These are phyloP conservation scores for Leptoxyphium fumago DNA, from an alignment of 2,329 filamentous ascomycete species.

Conservation along the genomic window DNA sequence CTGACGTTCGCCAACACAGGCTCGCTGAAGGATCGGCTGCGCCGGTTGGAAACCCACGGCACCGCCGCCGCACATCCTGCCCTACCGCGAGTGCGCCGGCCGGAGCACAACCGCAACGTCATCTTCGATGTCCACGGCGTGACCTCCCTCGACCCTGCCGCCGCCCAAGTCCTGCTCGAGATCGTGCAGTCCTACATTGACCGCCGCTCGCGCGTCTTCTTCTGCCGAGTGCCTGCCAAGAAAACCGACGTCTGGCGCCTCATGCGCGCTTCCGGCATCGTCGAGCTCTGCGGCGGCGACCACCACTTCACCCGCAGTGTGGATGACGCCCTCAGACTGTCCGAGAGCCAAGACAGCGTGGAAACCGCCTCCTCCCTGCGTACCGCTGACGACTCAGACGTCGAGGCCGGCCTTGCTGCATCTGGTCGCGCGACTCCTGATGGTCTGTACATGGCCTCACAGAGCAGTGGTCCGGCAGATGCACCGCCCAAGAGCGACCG, in stretches of 20 bases:
- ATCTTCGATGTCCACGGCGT: constrained; percentile 99
- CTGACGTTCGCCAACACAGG: constrained; percentile 95
- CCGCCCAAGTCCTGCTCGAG: constrained; percentile 78
- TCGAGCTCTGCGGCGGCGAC: constrained; percentile 65
- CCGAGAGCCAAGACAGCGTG: constrained; percentile 50
- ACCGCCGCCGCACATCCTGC: constrained; percentile 73
- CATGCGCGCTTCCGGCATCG: constrained; percentile 68
- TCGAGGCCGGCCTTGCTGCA: too few relatives aligned
- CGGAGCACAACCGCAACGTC: constrained; percentile 78
- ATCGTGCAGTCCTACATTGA: constrained; percentile 73
- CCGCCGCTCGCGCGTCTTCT: constrained; percentile 62
- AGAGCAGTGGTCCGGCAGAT: too few relatives aligned
- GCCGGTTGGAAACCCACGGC: constrained; percentile 81
- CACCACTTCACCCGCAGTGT: constrained; percentile 70
- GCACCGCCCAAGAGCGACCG: too few relatives aligned
- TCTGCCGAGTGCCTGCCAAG: constrained; percentile 41
- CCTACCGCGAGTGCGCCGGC: constrained; percentile 59
- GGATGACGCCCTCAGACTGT: constrained; percentile 67
- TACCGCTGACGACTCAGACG: too few relatives aligned
- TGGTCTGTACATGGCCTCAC: too few relatives aligned
- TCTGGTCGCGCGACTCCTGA: too few relatives aligned
- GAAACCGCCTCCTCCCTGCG: not conserved
- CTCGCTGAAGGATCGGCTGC: constrained; percentile 69
- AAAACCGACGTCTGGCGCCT: constrained; percentile 50
- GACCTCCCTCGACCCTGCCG: constrained; percentile 82